Conservation (phyloP, 192 early-diverging fungal genomes). For the Entophlyctis helioformis region DNA sequence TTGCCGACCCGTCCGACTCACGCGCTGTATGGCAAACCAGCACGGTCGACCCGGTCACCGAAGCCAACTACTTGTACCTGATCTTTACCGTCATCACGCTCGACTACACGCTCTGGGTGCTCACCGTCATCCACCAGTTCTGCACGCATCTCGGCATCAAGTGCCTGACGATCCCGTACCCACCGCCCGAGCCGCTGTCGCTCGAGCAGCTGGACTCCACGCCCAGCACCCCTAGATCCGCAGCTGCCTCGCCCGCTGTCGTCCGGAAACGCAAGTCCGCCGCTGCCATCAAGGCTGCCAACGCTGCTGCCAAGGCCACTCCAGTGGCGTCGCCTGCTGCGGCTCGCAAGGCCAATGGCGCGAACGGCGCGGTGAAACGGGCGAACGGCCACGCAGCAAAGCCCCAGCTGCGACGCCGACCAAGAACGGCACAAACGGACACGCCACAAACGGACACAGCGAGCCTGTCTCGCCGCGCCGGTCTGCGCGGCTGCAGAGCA, state of each 20-base stretch:
- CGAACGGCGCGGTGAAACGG: too few species aligned
- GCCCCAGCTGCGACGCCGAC: too few species aligned
- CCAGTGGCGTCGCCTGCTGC: too few species aligned
- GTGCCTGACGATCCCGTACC: slow-evolving; percentile 60
- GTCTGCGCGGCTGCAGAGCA: too few species aligned
- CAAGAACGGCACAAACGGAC: too few species aligned
- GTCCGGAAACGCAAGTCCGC: background rate
- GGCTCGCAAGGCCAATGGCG: too few species aligned
- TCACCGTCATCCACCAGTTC: slow-evolving; percentile 77
- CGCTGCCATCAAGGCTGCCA: background rate
- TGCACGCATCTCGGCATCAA: slow-evolving; percentile 76
- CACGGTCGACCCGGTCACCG: slow-evolving; percentile 53
- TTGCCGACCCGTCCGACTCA: background rate
- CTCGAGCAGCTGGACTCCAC: background rate
- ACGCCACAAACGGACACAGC: too few species aligned
- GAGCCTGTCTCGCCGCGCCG: too few species aligned
- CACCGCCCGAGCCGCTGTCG: background rate
- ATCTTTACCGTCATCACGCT: slow-evolving; percentile 61
- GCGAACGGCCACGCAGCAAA: too few species aligned
- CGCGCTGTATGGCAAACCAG: slow-evolving; percentile 29
- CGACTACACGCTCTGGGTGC: slow-evolving; percentile 77
- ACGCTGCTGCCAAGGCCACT: too few species aligned
- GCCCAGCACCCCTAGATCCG: background rate
- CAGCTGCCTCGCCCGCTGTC: background rate
- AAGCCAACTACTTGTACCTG: slow-evolving; percentile 55